A percentile compares a stretch with the other conserved stretches of the same genome.
phyloP scores from a whole-genome alignment of 768 basidiomycete species.

The Mycena vulgaris region DNA sequence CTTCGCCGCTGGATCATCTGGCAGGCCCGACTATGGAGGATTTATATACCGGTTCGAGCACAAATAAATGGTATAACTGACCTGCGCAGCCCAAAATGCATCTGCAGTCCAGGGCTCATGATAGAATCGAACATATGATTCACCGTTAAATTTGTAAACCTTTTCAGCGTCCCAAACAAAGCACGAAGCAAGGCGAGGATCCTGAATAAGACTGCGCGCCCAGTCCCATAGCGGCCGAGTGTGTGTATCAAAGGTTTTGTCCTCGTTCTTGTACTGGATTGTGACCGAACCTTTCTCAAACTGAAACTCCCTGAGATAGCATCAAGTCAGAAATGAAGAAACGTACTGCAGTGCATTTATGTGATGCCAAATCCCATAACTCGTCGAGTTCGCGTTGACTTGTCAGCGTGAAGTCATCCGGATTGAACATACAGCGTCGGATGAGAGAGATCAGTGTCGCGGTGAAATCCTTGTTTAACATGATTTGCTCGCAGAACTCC shows the following conservation, averaged over 20 bases:
- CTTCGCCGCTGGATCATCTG: slow-evolving; percentile 16
- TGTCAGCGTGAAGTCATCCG: neutral
- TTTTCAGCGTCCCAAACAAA: no score
- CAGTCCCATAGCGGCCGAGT: slow-evolving; percentile 48
- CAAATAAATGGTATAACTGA: slow-evolving; percentile 41
- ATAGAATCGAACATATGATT: slow-evolving; percentile 44
- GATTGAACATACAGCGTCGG: neutral
- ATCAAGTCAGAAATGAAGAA: neutral
- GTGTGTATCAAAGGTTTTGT: no score
- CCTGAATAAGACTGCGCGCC: slow-evolving; percentile 41
- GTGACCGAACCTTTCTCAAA: no score
- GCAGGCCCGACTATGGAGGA: neutral
- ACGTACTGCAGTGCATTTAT: slow-evolving; percentile 18
- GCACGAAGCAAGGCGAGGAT: slow-evolving; percentile 40
- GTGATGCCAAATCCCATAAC: no score
- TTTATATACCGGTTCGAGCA: neutral
- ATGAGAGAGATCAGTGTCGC: no score
- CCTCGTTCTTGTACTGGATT: no score
- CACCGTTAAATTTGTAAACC: slow-evolving; percentile 49
- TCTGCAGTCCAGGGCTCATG: slow-evolving; percentile 58
- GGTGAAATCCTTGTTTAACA: neutral
- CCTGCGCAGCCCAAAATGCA: no score
- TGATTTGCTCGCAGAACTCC: neutral
- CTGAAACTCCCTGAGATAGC: neutral
- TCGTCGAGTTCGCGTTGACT: slow-evolving; percentile 5